Conservation (phyloP, 345 rosid species). For the Gossypium anomalum region DNA sequence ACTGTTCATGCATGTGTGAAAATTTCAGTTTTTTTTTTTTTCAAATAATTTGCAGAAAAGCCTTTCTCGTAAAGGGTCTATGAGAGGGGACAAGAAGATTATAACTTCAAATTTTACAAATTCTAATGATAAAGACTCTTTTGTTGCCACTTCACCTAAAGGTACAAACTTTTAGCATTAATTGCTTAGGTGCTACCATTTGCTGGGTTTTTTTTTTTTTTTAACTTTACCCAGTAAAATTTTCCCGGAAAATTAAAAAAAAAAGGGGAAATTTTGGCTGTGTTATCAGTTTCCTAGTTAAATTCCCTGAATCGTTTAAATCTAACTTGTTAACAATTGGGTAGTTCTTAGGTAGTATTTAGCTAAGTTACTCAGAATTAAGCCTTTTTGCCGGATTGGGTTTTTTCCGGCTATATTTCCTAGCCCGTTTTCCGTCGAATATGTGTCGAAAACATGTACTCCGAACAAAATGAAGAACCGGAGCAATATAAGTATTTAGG, state of each 20-base stretch:
- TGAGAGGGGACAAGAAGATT: slow-evolving; percentile 48
- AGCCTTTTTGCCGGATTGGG: not conserved
- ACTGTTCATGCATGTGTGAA: not conserved
- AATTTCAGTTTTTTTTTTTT: not conserved
- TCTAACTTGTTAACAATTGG: not conserved
- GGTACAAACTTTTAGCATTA: slow-evolving; percentile 34
- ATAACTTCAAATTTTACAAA: not conserved
- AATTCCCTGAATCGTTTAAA: not conserved
- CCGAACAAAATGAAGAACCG: not conserved
- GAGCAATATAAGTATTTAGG: not conserved
- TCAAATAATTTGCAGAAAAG: slow-evolving; percentile 51
- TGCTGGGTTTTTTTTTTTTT: not conserved
- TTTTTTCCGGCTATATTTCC: not conserved
- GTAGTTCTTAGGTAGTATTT: not conserved
- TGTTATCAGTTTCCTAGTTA: not conserved
- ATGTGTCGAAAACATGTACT: not conserved
- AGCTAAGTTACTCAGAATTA: not conserved
- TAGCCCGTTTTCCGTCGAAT: not conserved
- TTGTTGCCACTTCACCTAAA: slow-evolving; percentile 47
- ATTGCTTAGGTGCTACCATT: not conserved
- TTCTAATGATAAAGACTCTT: slow-evolving; percentile 36
- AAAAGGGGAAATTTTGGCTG: not conserved
- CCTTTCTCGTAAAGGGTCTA: slow-evolving; percentile 69
- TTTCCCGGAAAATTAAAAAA: not conserved
- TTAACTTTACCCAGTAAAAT: not conserved